These are phyloP conservation scores for Silybum marianum DNA, from an alignment of 129 eudicot species.

Conservation along the genomic window DNA sequence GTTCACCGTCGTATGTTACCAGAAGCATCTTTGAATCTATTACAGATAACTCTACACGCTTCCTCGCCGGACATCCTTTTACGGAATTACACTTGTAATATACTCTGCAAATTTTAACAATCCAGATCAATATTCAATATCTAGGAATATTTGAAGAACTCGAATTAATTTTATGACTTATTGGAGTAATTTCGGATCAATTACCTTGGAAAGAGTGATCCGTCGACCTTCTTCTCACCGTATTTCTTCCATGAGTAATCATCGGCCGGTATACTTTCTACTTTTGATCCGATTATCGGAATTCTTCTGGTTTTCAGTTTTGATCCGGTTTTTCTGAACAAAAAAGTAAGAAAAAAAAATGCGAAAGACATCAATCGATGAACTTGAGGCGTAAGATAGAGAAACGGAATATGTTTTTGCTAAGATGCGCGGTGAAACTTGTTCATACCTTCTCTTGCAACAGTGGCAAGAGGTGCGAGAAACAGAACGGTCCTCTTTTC, in stretches of 20 bases:
- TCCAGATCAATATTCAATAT: neutral
- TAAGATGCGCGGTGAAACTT: conserved; percentile 1
- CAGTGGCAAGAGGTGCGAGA: conserved; percentile 39
- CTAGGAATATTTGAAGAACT: neutral
- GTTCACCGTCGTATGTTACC: conserved; percentile 85
- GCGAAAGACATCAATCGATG: neutral
- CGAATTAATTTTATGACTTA: neutral
- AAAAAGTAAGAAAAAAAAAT: neutral
- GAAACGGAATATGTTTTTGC: neutral
- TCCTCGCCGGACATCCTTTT: conserved; percentile 82
- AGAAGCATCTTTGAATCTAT: conserved; percentile 78
- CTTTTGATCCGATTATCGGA: conserved; percentile 64
- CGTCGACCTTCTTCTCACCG: conserved; percentile 76
- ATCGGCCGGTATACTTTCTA: conserved; percentile 74
- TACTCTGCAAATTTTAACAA: conserved; percentile 45
- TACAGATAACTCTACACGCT: conserved; percentile 62
- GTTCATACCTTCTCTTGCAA: conserved; percentile 61
- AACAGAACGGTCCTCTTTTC: conserved; percentile 18
- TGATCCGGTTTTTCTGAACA: conserved; percentile 48
- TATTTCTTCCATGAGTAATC: conserved; percentile 87
- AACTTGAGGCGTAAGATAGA: conserved; percentile 1
- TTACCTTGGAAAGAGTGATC: conserved; percentile 75
- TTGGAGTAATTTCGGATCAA: neutral
- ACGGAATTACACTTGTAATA: conserved; percentile 77
- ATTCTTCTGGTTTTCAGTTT: conserved; percentile 42